These are phyloP conservation scores for Neonectria faginata DNA, from an alignment of 2,329 filamentous ascomycete genomes.

Conservation along the genomic window DNA sequence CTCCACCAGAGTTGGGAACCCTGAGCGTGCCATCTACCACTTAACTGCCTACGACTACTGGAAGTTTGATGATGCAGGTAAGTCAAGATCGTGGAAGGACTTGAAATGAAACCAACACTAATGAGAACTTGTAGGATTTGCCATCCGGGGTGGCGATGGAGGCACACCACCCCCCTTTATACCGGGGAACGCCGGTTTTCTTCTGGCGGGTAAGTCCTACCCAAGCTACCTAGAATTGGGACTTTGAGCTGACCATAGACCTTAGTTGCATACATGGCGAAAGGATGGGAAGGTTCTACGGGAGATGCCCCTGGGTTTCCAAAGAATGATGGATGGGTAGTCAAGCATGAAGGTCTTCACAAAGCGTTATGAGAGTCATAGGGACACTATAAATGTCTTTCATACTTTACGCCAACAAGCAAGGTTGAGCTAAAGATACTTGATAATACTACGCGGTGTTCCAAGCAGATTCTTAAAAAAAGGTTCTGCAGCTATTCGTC, in stretches of 20 bases:
- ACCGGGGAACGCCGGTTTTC: slow-evolving; percentile 53
- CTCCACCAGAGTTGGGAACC: slow-evolving; percentile 55
- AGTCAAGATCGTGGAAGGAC: background rate
- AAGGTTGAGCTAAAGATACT: too few species aligned
- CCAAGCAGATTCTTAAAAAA: too few species aligned
- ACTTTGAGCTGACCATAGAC: background rate
- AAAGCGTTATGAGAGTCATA: slow-evolving; percentile 47
- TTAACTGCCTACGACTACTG: slow-evolving; percentile 57
- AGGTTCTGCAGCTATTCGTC: too few species aligned
- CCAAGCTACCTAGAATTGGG: rapidly evolving
- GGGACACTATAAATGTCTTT: too few species aligned
- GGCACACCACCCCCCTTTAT: slow-evolving; percentile 50
- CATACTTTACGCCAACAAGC: too few species aligned
- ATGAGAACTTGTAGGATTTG: slow-evolving; percentile 37
- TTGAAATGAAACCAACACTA: background rate
- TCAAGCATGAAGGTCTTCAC: slow-evolving; percentile 50
- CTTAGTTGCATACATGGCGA: slow-evolving; percentile 53
- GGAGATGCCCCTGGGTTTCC: slow-evolving; percentile 52
- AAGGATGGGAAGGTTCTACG: slow-evolving; percentile 41
- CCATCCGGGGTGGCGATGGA: slow-evolving; percentile 47
- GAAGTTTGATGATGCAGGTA: slow-evolving; percentile 55
- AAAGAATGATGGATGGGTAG: slow-evolving; percentile 49
- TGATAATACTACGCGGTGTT: too few species aligned
- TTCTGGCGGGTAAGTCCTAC: slow-evolving; percentile 44
- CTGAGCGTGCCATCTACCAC: slow-evolving; percentile 55